Conservation (phyloP, 805 yeast genomes). For the Cyberlindnera saturnus region DNA sequence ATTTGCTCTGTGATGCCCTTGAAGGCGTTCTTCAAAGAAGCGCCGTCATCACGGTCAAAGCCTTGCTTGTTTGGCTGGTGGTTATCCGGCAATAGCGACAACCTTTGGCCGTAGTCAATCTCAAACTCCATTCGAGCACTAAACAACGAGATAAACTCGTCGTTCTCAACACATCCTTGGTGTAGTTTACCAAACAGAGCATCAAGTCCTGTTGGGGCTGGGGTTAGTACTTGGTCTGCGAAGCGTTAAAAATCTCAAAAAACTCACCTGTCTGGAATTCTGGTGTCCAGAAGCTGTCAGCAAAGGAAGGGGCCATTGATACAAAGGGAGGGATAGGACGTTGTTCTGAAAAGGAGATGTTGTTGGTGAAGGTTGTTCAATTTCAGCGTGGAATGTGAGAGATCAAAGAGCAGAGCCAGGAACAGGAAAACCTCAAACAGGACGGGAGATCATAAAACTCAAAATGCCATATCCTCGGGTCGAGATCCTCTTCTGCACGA, state of each 20-base stretch:
- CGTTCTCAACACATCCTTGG: slow-evolving; percentile 66
- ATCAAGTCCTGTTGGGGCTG: slow-evolving; percentile 33
- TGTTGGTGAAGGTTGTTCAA: not conserved
- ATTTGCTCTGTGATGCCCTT: slow-evolving; percentile 51
- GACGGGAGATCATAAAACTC: not conserved
- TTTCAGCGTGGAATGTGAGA: not conserved
- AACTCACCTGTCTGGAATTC: slow-evolving; percentile 50
- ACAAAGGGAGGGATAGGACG: not conserved
- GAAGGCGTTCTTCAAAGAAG: slow-evolving; percentile 57
- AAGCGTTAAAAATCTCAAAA: not conserved
- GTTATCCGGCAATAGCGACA: slow-evolving; percentile 34
- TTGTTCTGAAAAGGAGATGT: not conserved
- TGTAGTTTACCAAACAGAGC: slow-evolving; percentile 46
- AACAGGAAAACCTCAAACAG: no score
- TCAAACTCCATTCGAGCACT: slow-evolving; percentile 70
- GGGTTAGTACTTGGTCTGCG: not conserved
- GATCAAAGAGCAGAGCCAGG: no score
- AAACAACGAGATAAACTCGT: slow-evolving; percentile 59
- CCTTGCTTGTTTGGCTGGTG: slow-evolving; percentile 35
- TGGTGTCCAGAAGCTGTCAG: slow-evolving; percentile 72
- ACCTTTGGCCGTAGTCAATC: slow-evolving; percentile 51
- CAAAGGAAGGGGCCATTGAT: slow-evolving; percentile 46
- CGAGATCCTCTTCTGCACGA: slow-evolving; percentile 68
- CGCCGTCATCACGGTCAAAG: slow-evolving; percentile 53
- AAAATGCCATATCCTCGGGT: slow-evolving; percentile 46